Percentiles rank a stretch among this genome's conserved stretches.
Evolutionary conservation across 2,329 filamentous ascomycete genomes (phyloP).

Genomic region (Calonectria leucothoes): DNA sequence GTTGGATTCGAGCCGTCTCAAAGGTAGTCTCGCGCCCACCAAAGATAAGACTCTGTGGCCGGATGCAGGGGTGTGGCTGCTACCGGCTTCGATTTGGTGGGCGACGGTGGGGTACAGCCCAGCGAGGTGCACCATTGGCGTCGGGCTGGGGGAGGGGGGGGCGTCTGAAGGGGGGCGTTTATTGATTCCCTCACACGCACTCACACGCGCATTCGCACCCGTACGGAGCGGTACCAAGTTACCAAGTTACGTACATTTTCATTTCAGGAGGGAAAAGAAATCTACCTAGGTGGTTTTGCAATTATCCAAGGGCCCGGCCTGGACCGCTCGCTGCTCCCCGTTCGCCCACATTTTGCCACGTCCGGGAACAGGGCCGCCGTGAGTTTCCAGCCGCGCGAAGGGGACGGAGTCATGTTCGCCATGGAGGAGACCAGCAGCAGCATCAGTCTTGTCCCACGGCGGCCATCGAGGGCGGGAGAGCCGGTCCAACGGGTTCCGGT

Average conservation of each 20-base stretch:
- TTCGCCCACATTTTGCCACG: slow-evolving; percentile 1
- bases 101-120: slow-evolving; percentile 22
- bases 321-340: not conserved
- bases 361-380: not conserved
- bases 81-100: slow-evolving; percentile 37
- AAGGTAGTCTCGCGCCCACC: slow-evolving; percentile 33
- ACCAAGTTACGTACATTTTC: not conserved
- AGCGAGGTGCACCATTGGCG: slow-evolving; percentile 32
- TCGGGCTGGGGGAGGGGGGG: slow-evolving; percentile 15
- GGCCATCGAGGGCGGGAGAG: slow-evolving; percentile 1
- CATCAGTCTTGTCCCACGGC: slow-evolving; percentile 4
- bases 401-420: not conserved
- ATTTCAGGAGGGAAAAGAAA: slow-evolving; percentile 1
- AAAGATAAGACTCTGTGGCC: slow-evolving; percentile 43
- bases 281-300: not conserved
- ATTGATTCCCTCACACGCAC: slow-evolving; percentile 23
- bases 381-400: not conserved
- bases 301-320: not conserved
- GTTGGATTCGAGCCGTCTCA: slow-evolving; percentile 34
- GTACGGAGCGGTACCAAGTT: slow-evolving; percentile 8
- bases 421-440: not conserved
- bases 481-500: slow-evolving; percentile 27
- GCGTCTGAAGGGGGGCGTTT: slow-evolving; percentile 25
- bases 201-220: slow-evolving; percentile 19
- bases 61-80: slow-evolving; percentile 44